Base-by-base conservation (phyloP, 441 rosid genomes). In the Pelargonium fulgidum region DNA sequence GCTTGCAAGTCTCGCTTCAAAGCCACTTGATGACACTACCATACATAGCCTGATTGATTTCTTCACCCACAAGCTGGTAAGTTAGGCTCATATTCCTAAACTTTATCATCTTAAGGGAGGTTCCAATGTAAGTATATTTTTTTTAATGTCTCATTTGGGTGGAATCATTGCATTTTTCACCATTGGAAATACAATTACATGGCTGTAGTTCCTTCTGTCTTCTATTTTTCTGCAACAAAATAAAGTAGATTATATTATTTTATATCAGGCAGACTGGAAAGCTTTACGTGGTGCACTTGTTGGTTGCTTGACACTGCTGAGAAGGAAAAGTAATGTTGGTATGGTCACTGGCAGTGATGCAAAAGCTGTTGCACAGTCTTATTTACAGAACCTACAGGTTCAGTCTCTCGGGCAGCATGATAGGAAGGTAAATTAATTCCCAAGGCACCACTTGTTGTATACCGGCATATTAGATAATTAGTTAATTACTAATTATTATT, bases 261-360 rank as follows among this genome's bases (percentile, higher is more conserved):
- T 78, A 67, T 73, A 74, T 79, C 92, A 94, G 99, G 95, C 85
- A 80, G 99, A 94, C 73, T 91, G 99, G 99, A 87, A 83, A 84
- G 87, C 91, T 68, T 56, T 89, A 74, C 92, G 86, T 42, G 99
- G 97, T 71, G 93, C 96, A 22, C 87, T 94, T 77, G 78, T 86
- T 80, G 97, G 97, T 81, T 91, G 99, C 77, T 85, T 91, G 89
- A 92, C 90, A 50, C 70, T 94, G 68, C 20, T 88, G 67, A 82
- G 77, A 79, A 87, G 96, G 85, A 90, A 79, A 71, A 79, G 64
- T 61, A 58, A 69, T 50, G 73, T 70, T 50, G 96, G 90, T 73
- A 17, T 73, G 62, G 89, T 88, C 73, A 68, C 77, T 73, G 73
- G 59, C 36, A 62, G 8, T 65, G 99, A 86, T 81, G 96, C 92